Percentiles rank a stretch among this genome's conserved stretches.
Evolutionary conservation across 2,329 filamentous ascomycete species (phyloP).

Genomic region (Lecanicillium sp.): DNA sequence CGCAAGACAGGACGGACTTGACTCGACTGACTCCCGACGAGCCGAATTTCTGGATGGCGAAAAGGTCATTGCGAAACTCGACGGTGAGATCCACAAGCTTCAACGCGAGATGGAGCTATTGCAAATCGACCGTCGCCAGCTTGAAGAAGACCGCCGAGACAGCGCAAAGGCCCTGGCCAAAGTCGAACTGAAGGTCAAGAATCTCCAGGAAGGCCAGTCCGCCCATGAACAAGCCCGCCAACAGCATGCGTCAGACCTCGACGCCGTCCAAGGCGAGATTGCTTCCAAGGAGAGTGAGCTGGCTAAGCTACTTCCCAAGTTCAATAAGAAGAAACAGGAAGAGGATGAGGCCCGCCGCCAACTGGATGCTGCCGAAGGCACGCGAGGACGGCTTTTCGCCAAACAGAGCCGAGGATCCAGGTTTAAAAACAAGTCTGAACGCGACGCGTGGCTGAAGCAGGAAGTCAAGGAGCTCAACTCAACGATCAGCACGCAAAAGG

Average conservation of each 20-base stretch:
- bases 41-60: slow-evolving; percentile 71
- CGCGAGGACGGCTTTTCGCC: slow-evolving; percentile 71
- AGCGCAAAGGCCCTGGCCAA: slow-evolving; percentile 73
- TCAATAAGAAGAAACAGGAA: slow-evolving; percentile 61
- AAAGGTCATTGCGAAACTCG: slow-evolving; percentile 67
- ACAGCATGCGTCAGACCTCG: slow-evolving; percentile 63
- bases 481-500: slow-evolving; percentile 71
- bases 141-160: slow-evolving; percentile 84
- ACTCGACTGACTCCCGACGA: slow-evolving; percentile 74
- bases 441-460: slow-evolving; percentile 71
- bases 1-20: slow-evolving; percentile 70
- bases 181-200: slow-evolving; percentile 76
- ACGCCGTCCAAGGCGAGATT: slow-evolving; percentile 66
- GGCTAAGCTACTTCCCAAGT: slow-evolving; percentile 64
- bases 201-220: slow-evolving; percentile 73
- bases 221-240: slow-evolving; percentile 64
- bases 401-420: slow-evolving; percentile 86
- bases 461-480: slow-evolving; percentile 75
- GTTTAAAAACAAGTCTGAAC: slow-evolving; percentile 80
- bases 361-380: slow-evolving; percentile 67
- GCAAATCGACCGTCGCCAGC: slow-evolving; percentile 73
- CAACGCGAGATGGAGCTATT: slow-evolving; percentile 78
- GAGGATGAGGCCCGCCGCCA: slow-evolving; percentile 64
- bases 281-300: slow-evolving; percentile 69
- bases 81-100: slow-evolving; percentile 69